Conservation (phyloP, 169 alveolate species). For the Eimeria brunetti region DNA sequence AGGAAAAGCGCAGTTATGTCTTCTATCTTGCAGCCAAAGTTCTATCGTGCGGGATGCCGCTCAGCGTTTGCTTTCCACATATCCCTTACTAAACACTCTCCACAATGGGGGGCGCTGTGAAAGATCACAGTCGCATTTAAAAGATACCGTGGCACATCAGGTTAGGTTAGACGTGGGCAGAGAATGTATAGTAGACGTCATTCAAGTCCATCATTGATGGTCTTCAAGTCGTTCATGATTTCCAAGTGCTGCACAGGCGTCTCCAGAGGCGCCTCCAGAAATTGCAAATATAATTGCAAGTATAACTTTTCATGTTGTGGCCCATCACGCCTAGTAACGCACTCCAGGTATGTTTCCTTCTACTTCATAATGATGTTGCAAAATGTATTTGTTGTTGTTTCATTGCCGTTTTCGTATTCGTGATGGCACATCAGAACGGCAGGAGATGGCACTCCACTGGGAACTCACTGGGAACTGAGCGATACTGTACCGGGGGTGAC, state of each 20-base stretch:
- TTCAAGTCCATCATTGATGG: background rate
- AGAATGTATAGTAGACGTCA: background rate
- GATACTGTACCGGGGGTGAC: background rate
- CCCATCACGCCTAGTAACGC: background rate
- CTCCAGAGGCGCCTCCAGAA: too few relatives aligned
- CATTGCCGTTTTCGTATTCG: background rate
- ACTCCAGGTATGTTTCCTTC: background rate
- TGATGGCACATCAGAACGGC: background rate
- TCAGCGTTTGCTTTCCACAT: background rate
- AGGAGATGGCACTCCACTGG: constrained; percentile 3
- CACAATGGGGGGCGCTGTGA: background rate
- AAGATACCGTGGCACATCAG: background rate
- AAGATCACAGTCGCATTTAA: background rate
- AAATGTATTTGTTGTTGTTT: background rate
- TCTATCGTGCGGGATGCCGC: background rate
- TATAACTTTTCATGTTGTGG: background rate
- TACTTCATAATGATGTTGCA: background rate
- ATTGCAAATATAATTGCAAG: background rate
- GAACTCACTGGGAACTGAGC: constrained; percentile 1
- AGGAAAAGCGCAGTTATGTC: background rate
- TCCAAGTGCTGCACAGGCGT: background rate
- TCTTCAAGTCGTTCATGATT: background rate
- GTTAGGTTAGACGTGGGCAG: background rate
- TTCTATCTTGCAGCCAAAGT: background rate
- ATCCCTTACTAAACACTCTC: background rate